These are phyloP conservation scores for Bacterosira constricta DNA, from an alignment of 108 stramenopile species.

Conservation along the genomic window DNA sequence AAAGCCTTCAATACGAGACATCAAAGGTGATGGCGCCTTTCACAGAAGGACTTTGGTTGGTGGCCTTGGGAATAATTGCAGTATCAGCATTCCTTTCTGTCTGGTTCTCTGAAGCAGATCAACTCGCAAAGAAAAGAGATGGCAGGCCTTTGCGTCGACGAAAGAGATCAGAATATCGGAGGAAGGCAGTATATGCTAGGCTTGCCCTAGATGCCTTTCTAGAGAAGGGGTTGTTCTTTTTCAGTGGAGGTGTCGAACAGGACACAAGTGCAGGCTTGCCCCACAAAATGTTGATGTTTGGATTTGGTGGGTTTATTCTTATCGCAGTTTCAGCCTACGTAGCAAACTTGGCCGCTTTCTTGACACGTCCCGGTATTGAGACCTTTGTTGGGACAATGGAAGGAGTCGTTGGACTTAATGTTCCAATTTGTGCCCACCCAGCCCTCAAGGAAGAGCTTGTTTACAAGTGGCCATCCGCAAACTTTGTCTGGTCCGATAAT, in stretches of 20 bases:
- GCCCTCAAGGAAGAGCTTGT: not conserved
- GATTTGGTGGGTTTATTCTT: not conserved
- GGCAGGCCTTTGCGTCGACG: too few relatives aligned
- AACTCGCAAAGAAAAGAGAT: not conserved
- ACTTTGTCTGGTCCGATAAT: too few relatives aligned
- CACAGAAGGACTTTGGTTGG: not conserved
- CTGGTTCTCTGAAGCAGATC: not conserved
- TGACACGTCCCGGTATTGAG: not conserved
- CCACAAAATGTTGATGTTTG: not conserved
- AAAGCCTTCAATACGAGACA: not conserved
- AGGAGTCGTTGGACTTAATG: not conserved
- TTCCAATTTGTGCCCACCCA: constrained; percentile 1
- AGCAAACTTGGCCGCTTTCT: not conserved
- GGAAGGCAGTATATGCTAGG: not conserved
- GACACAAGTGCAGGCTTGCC: not conserved
- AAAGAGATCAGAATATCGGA: not conserved
- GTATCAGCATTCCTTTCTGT: not conserved
- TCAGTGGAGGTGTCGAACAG: constrained; percentile 1
- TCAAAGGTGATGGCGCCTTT: constrained; percentile 2
- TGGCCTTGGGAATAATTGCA: not conserved
- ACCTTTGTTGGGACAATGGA: constrained; percentile 1
- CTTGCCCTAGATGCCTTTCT: not conserved
- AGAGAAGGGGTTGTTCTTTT: constrained; percentile 1
- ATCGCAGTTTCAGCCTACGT: constrained; percentile 2
- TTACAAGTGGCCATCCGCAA: too few relatives aligned